phyloP scores from a whole-genome alignment of 2,329 filamentous ascomycete genomes.

The Fusarium falciforme region DNA sequence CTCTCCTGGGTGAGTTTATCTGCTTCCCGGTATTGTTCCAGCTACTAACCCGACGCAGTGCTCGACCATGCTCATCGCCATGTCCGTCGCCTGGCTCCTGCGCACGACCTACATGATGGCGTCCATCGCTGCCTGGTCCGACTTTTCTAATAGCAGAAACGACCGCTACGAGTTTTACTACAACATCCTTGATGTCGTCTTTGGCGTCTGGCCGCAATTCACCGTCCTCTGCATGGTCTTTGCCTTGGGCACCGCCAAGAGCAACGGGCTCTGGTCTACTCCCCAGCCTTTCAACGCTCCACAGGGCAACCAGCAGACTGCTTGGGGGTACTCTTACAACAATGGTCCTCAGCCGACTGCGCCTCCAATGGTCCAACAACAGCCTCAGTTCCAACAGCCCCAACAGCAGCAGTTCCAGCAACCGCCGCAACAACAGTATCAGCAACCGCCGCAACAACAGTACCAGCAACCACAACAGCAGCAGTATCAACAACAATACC shows the following conservation, averaged over 20 bases:
- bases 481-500: neutral
- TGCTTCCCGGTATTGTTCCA: neutral
- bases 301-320: conserved; percentile 15
- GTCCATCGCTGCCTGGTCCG: conserved; percentile 10
- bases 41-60: conserved; percentile 24
- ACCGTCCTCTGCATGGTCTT: conserved; percentile 43
- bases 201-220: conserved; percentile 42
- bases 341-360: conserved; percentile 4
- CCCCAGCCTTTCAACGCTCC: conserved; percentile 28
- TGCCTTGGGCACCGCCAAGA: conserved; percentile 40
- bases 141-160: neutral
- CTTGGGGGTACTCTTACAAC: conserved; percentile 37
- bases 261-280: conserved; percentile 44
- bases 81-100: conserved; percentile 41
- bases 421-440: neutral
- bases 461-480: conserved; percentile 3
- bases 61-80: conserved; percentile 37
- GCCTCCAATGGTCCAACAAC: conserved; percentile 13
- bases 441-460: neutral
- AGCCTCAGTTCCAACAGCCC: conserved; percentile 1
- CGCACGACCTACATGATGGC: conserved; percentile 40
- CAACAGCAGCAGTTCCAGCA: neutral
- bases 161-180: conserved; percentile 10
- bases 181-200: conserved; percentile 38
- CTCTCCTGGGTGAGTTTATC: conserved; percentile 27